These are phyloP conservation scores for Telfairia occidentalis DNA, from an alignment of 331 rosid species.

Conservation along the genomic window DNA sequence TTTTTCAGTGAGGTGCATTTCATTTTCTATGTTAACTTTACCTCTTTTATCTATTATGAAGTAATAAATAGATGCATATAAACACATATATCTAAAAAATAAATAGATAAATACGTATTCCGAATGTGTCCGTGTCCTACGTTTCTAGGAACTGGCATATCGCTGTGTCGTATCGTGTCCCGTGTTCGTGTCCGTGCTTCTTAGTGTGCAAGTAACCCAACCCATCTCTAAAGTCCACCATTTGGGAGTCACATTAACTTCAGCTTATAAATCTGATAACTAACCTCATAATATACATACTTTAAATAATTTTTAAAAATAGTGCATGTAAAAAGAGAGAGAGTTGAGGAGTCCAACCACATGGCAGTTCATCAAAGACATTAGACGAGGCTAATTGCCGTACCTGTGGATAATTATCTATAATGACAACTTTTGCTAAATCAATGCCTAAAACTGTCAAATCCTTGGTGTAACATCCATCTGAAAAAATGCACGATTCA, in stretches of 20 bases:
- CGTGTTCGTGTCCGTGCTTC: too few relatives aligned
- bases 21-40: too few relatives aligned
- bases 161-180: too few relatives aligned
- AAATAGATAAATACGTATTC: too few relatives aligned
- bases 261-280: neutral
- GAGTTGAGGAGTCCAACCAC: neutral
- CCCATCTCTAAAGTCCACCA: neutral
- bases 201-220: too few relatives aligned
- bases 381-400: neutral
- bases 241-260: neutral
- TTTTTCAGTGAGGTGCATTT: too few relatives aligned
- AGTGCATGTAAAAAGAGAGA: neutral
- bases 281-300: neutral
- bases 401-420: conserved; percentile 99
- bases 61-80: too few relatives aligned
- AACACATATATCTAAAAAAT: too few relatives aligned
- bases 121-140: too few relatives aligned
- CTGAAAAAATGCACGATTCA: conserved; percentile 79
- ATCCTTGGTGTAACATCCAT: conserved; percentile 94
- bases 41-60: too few relatives aligned
- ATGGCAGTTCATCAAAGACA: conserved; percentile 14
- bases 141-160: too few relatives aligned
- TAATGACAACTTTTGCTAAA: conserved; percentile 77
- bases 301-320: neutral
- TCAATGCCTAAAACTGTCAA: conserved; percentile 81